Evolutionary conservation across 805 yeast genomes (phyloP), one percentile per base, ranked within the genome.

Genomic region (Debaryomyces hansenii): DNA sequence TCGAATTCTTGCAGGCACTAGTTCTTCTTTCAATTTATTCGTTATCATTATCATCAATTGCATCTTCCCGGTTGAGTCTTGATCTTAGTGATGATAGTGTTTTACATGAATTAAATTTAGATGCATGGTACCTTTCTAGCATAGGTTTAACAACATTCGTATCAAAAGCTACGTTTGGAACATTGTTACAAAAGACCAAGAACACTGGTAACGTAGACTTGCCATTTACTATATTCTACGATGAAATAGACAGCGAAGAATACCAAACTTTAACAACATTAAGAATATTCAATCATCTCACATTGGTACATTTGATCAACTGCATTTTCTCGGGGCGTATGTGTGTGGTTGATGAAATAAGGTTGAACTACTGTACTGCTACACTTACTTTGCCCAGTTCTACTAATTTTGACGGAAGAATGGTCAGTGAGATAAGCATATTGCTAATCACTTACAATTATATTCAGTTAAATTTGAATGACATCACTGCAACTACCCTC

Each of bases 351-450:
- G 89, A 84, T 57, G 83, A 78, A 48, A 68, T 77, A 20, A 67
- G 89, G 34, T 60, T 84, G 37, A 81, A 79, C 47, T 77, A 79
- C 48, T 82, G 88, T 49, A 72, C 82, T 8, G 74, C 80, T 16
- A 77, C 85, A 1, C 65, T 84, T 41, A 79, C 82, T 34, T 63
- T 80, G 33, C 71, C 83, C 4, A 70, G 79, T 31, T 80, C 90
- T 2, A 84, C 90, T 5, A 85, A 85, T 57, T 87, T 87, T 60
- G 96, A 87, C 59, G 89, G 87, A n/a, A 66, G 94, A 48, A 85
- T 87, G 81, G 84, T 86, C 6, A 84, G 90, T 35, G 95, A 87
- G 62, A 80, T 85, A 42, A 78, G 83, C 15, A 71, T 85, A 9
- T 80, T 84, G 44, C 60, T 79, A 14, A 72, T 81, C 10, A 71